Base-by-base conservation (phyloP, 2,329 filamentous ascomycete genomes). In the Alternaria burnsii region DNA sequence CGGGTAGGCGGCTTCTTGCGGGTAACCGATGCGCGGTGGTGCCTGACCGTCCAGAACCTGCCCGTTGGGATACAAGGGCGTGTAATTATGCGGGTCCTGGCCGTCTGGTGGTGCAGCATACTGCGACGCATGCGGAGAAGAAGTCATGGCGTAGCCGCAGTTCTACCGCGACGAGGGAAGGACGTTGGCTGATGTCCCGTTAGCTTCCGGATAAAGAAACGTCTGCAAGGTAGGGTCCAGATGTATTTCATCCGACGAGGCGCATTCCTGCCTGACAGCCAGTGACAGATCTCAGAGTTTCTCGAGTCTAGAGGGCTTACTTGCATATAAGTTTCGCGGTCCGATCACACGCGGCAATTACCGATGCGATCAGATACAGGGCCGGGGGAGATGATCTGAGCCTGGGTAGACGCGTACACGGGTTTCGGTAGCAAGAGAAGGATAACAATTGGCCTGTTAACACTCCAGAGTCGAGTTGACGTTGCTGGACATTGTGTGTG, bases 21-120 rank as follows among this genome's bases (percentile, higher is more conserved):
- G 65, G 43, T 75, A 72, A 16, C 71, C 62, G 48, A 62, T 61
- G 59, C 65, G 66, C 41, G 46, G 59, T 42, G 67, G 71, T 30
- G 52, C 26, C 47, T 59, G 61, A 20, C 52, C 59, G 55, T 62
- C 58, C 42, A 64, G 59, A 7, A 57, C 36, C 41, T 50, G 60
- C 20, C 50, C 40, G 44, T 42, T 58, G 57, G 64, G 52, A 50
- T 77, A 77, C 32, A 76, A 74, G 53, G 71, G 72, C 61, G 75
- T 65, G 63, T 77, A 77, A 55, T 52, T 38, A 52, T 77, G 75
- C 46, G 71, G 59, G 43, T 74, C 73, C 44, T 65, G 56, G 41
- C 47, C 54, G 52, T 62, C 55, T 20, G 55, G 66, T 42, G 59
- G 61, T 42, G 65, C 63, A 44, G 67, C 61, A 47, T 70, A 70